Conservation (phyloP, 1,139 yeast genomes). For the Geotrichum histeridarum region DNA sequence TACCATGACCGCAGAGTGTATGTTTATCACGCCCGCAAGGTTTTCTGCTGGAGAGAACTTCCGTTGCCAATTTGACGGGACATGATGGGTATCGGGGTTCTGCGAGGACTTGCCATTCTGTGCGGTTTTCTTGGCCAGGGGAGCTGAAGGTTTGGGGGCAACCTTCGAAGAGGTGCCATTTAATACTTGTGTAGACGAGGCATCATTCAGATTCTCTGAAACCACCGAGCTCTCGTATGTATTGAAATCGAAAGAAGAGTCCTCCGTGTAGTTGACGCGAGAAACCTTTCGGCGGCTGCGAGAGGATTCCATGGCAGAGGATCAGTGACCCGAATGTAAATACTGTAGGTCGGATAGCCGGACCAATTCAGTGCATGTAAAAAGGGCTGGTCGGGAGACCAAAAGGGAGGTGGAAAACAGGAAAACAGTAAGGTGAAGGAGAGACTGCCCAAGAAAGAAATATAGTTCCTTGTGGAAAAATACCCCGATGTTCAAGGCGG, state of each 20-base stretch:
- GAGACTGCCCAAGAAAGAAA: background rate
- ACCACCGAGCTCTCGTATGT: background rate
- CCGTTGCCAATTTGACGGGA: constrained; percentile 23
- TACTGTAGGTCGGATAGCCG: background rate
- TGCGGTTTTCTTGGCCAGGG: background rate
- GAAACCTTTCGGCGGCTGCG: constrained; percentile 29
- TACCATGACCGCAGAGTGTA: constrained; percentile 39
- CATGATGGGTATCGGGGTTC: background rate
- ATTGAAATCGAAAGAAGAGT: constrained; percentile 13
- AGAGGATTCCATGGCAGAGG: constrained; percentile 5
- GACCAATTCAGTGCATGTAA: background rate
- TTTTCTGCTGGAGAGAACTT: constrained; percentile 29
- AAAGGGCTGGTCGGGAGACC: background rate
- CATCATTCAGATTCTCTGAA: background rate
- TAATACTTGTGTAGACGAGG: background rate
- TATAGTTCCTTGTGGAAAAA: too few species aligned
- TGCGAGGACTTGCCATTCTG: background rate
- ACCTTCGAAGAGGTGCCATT: background rate
- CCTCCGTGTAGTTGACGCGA: constrained; percentile 34
- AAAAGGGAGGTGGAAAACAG: background rate
- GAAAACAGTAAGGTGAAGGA: background rate
- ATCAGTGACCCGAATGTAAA: background rate
- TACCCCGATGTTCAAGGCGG: background rate
- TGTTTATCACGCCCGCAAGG: constrained; percentile 35
- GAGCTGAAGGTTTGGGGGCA: background rate